A percentile compares a stretch with the other conserved stretches of the same genome.
phyloP scores from a whole-genome alignment of 1,284 basidiomycete genomes.

The Marasmius fiardii region DNA sequence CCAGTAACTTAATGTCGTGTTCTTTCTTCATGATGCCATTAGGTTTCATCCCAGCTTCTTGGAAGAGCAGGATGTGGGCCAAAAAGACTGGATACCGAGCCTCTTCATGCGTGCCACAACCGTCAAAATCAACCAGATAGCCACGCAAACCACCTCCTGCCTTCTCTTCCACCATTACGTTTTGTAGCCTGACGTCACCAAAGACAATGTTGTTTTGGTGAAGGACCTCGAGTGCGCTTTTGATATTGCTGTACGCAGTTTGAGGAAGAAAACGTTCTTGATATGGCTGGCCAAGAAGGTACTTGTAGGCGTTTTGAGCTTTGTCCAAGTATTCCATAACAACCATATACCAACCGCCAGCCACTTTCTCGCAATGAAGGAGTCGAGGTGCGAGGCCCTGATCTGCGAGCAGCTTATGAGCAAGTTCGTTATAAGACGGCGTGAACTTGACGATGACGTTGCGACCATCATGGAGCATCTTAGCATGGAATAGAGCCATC shows the following conservation, averaged over 20 bases:
- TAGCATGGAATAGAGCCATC: too few relatives aligned
- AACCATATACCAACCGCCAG: conserved; percentile 10
- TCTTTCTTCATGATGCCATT: conserved; percentile 10
- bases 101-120: conserved; percentile 3
- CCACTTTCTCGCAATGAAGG: not conserved
- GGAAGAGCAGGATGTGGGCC: not conserved
- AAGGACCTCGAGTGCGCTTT: conserved; percentile 4
- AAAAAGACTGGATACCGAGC: conserved; percentile 9
- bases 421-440: conserved; percentile 3
- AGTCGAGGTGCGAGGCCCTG: conserved; percentile 9
- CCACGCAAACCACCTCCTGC: not conserved
- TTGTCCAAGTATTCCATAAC: conserved; percentile 13
- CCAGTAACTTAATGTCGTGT: conserved; percentile 13
- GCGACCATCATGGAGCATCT: too few relatives aligned
- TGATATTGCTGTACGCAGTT: conserved; percentile 2
- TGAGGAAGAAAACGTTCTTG: not conserved
- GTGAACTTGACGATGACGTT: conserved; percentile 13
- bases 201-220: conserved; percentile 10
- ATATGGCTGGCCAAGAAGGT: not conserved
- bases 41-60: conserved; percentile 3
- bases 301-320: not conserved
- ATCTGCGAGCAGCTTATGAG: conserved; percentile 3
- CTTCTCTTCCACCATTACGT: conserved; percentile 10
- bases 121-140: conserved; percentile 13
- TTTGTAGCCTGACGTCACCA: conserved; percentile 12